Base-by-base conservation (phyloP, 441 rosid species). In the Populus tomentosa region DNA sequence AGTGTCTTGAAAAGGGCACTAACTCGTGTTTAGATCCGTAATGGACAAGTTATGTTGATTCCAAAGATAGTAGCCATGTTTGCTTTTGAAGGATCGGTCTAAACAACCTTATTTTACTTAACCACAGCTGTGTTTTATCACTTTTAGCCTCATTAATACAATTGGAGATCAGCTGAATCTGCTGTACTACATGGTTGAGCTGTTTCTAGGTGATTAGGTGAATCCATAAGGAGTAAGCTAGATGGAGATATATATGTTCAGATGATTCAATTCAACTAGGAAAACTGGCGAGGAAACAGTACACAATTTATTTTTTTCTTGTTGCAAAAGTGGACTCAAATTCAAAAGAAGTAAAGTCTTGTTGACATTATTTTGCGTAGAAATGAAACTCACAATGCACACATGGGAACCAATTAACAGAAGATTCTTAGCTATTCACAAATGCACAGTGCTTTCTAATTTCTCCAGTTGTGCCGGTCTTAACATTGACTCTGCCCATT, bases 401-500 rank as follows among this genome's bases (percentile, higher is more conserved):
- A 68, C 69, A 7, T 46, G 35, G 23, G n/a, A 63, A 18, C 61
- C 16, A 7, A 21, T 1, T 36, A 66, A 5, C 36, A 8, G 23
- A 14, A 35, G 7, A 35, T 10, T 20, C 24, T 69, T 56, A 75
- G 64, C 64, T 38, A 69, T 90, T 91, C 24, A 90, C 92, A 2
- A 87, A 56, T 14, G 92, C 90, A 78, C 98, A 93, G 0, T 78
- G 83, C 81, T 86, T 93, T 77, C 98, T 87, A 72, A 93, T 91
- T 73, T 89, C 86, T 0, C 98, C 97, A 7, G 33, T 23, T 2
- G 90, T 59, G 10, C 96, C 96, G 0, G 92, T 89, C 80, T 88
- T 88, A 8, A 89, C 94, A 40, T 89, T 70, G 64, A 87, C 63
- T 59, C 85, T 75, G 8, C 91, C 92, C 97, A 95, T 86, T 85